A percentile compares a stretch with the other conserved stretches of the same genome.
phyloP scores from a whole-genome alignment of 129 eudicot species.

The Artemisia argyi region DNA sequence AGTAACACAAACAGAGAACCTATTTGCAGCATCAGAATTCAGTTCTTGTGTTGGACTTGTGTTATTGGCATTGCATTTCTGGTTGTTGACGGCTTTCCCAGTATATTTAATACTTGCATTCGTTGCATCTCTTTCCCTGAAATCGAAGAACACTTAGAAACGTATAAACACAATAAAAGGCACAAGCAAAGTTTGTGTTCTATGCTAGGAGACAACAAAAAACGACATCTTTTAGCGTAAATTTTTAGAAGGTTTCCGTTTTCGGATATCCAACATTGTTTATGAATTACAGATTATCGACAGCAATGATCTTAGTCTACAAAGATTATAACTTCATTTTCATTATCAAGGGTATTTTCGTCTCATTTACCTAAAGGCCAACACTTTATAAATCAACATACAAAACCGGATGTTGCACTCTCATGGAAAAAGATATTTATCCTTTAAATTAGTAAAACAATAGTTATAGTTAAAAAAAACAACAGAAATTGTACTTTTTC shows the following conservation, averaged over 20 bases:
- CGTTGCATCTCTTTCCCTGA: conserved; percentile 76
- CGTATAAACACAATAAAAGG: neutral
- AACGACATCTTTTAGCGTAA: too few species aligned
- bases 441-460: too few species aligned
- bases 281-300: neutral
- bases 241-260: neutral
- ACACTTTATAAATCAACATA: neutral
- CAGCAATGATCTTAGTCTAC: neutral
- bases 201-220: too few species aligned
- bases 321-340: neutral
- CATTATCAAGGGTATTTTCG: too few species aligned
- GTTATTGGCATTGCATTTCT: conserved; percentile 28
- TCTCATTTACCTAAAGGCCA: conserved; percentile 9
- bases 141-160: conserved; percentile 9
- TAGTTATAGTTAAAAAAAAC: neutral
- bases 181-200: too few species aligned
- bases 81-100: conserved; percentile 48
- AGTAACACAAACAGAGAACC: conserved; percentile 9
- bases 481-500: neutral
- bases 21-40: conserved; percentile 33
- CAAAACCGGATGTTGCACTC: neutral
- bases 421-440: too few species aligned
- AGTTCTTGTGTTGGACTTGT: conserved; percentile 43
- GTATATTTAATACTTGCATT: conserved; percentile 52
- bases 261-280: neutral